Evolutionary conservation across 192 early-diverging fungal genomes (phyloP), one percentile per base, ranked within the genome.

Genomic region (Helicostylum pulchrum): DNA sequence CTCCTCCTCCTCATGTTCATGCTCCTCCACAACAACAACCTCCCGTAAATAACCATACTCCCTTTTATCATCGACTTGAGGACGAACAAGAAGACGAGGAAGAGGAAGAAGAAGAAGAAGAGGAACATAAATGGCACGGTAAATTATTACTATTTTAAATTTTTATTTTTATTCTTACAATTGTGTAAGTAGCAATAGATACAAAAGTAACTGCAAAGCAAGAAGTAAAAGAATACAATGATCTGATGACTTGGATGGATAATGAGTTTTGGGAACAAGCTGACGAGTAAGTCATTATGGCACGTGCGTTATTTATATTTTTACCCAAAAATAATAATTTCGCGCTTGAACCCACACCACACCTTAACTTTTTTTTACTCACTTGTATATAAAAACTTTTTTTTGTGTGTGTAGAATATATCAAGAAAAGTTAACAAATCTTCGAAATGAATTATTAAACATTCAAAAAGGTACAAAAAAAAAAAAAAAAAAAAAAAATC

Each of bases 351-450:
- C n/a, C n/a, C n/a, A n/a, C n/a, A n/a, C n/a, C n/a, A n/a, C n/a
- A n/a, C n/a, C n/a, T n/a, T n/a, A n/a, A n/a, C n/a, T n/a, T n/a
- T n/a, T n/a, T n/a, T n/a, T n/a, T n/a, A n/a, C n/a, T n/a, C n/a
- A n/a, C n/a, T n/a, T n/a, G n/a, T n/a, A n/a, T n/a, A n/a, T n/a
- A n/a, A n/a, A n/a, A n/a, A n/a, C n/a, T n/a, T n/a, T n/a, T n/a
- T n/a, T n/a, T n/a, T n/a, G n/a, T n/a, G n/a, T n/a, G n/a, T n/a
- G 15, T 60, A 72, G 71, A 12, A 61, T 72, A 7, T 72, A 67
- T 52, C 61, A 57, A 50, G 65, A 72, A 15, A 66, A 66, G 43
- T 49, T 67, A 20, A n/a, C 23, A 39, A 34, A 53, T 17, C 43
- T 72, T 36, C 71, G 67, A 42, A 21, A 67, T 54, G 71, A 72